Conservation (phyloP, 768 basidiomycete species). For the Daedalea quercina region DNA sequence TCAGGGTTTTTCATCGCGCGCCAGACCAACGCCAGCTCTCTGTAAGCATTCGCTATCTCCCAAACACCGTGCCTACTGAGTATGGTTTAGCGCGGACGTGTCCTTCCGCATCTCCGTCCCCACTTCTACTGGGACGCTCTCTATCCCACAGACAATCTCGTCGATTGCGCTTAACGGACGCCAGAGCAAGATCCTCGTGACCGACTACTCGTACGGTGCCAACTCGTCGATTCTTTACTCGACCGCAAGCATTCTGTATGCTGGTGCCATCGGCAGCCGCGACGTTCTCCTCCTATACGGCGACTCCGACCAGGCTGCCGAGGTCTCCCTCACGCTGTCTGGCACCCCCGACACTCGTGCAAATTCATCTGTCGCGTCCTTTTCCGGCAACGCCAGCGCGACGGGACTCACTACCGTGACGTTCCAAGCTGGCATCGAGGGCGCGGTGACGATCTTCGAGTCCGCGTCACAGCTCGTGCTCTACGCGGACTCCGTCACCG, state of each 20-base stretch:
- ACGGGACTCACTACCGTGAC: conserved; percentile 37
- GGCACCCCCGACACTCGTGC: conserved; percentile 8
- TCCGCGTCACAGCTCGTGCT: conserved; percentile 61
- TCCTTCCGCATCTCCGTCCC: conserved; percentile 56
- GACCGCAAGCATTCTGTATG: conserved; percentile 68
- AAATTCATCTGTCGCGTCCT: conserved; percentile 19
- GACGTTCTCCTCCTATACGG: conserved; percentile 38
- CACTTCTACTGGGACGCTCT: conserved; percentile 43
- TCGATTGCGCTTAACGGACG: conserved; percentile 59
- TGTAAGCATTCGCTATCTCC: conserved; percentile 32
- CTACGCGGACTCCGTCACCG: conserved; percentile 58
- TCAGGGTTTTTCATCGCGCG: conserved; percentile 67
- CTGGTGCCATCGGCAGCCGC: conserved; percentile 37
- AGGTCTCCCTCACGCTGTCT: conserved; percentile 24
- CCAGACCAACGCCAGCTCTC: conserved; percentile 60
- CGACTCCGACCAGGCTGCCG: conserved; percentile 26
- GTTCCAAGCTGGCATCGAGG: conserved; percentile 50
- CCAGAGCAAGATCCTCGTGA: conserved; percentile 67
- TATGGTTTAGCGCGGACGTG: conserved; percentile 32
- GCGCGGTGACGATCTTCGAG: conserved; percentile 60
- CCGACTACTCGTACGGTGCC: conserved; percentile 64
- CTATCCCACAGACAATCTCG: conserved; percentile 48
- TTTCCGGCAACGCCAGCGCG: conserved; percentile 14
- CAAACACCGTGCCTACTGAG: neutral
- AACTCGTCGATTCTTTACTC: conserved; percentile 56